Conservation (phyloP, 1,284 basidiomycete genomes). For the Trametes pubescens region DNA sequence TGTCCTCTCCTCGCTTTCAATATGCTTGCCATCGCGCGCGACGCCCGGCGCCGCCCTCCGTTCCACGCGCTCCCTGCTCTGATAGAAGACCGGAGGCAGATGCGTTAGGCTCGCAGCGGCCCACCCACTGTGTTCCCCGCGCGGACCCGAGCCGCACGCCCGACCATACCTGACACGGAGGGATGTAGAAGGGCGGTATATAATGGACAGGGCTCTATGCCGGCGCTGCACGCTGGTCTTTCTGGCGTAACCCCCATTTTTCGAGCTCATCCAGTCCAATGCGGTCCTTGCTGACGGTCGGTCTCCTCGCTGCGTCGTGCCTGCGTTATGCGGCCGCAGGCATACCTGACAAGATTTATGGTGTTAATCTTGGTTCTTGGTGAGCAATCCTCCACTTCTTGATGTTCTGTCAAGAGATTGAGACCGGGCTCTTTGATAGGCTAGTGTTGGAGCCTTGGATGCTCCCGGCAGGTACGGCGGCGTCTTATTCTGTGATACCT, state of each 20-base stretch:
- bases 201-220: not conserved
- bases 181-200: conserved; percentile 3
- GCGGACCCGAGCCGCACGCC: conserved; percentile 7
- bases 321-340: conserved; percentile 22
- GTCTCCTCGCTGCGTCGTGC: conserved; percentile 14
- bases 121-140: not conserved
- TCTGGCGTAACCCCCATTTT: not conserved
- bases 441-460: conserved; percentile 73
- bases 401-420: not conserved
- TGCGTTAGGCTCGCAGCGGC: conserved; percentile 17
- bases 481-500: not conserved
- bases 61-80: conserved; percentile 16
- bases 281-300: conserved; percentile 7
- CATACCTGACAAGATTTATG: conserved; percentile 63
- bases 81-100: conserved; percentile 21
- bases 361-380: conserved; percentile 73
- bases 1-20: conserved; percentile 5
- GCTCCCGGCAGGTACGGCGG: conserved; percentile 60
- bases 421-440: conserved; percentile 44
- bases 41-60: conserved; percentile 13
- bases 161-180: conserved; percentile 2
- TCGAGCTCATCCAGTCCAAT: not conserved
- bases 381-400: conserved; percentile 36
- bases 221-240: not conserved
- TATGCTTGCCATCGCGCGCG: conserved; percentile 10